Evolutionary conservation across 306 rosid species (phyloP).

Genomic region (Prunus davidiana): DNA sequence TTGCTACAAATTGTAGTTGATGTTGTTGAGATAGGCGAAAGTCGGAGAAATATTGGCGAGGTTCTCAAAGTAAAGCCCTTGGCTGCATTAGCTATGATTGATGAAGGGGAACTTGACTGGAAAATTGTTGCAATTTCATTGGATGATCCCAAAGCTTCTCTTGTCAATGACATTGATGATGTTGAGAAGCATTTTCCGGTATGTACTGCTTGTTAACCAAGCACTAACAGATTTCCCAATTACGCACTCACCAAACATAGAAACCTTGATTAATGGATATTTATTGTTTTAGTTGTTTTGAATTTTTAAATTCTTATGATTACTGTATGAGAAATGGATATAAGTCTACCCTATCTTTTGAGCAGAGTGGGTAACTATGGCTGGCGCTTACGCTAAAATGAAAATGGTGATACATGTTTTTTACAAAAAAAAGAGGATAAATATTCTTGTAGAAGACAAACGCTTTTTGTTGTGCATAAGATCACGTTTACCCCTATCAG

Average conservation of each 20-base stretch:
- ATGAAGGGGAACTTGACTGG: constrained; percentile 99
- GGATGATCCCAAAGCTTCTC: constrained; percentile 87
- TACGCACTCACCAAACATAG: neutral
- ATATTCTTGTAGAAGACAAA: neutral
- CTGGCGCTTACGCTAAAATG: neutral
- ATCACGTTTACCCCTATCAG: neutral
- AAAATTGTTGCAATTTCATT: constrained; percentile 90
- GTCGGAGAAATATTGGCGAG: constrained; percentile 67
- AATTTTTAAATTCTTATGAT: neutral
- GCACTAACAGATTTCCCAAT: neutral
- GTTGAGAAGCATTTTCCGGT: constrained; percentile 98
- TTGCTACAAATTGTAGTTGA: constrained; percentile 56
- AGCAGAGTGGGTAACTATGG: neutral
- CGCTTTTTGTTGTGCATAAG: neutral
- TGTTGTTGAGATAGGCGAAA: constrained; percentile 83
- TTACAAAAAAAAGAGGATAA: neutral
- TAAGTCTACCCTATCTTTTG: neutral
- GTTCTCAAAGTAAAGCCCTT: constrained; percentile 84
- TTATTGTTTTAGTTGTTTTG: neutral
- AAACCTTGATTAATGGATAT: neutral
- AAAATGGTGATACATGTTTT: neutral
- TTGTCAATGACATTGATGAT: constrained; percentile 76
- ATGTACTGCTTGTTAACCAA: constrained; percentile 18
- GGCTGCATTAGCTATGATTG: constrained; percentile 98
- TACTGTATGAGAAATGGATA: neutral